Percentiles rank a stretch among this genome's conserved stretches.
These are phyloP conservation scores for Albugo candida DNA, from an alignment of 352 stramenopile genomes.

Conservation along the genomic window DNA sequence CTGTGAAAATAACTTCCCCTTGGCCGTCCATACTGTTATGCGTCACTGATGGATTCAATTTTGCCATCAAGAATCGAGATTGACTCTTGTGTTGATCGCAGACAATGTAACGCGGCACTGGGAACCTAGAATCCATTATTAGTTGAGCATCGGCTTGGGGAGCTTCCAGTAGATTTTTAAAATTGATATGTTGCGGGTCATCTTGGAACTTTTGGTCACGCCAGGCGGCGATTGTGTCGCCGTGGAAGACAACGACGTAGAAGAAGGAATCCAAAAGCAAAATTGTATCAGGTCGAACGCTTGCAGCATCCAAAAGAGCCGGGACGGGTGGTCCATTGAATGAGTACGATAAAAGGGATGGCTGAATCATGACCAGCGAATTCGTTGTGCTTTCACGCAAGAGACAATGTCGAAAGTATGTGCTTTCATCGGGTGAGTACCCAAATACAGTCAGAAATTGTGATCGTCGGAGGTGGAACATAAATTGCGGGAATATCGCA, in stretches of 20 bases:
- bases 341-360: slow-evolving; percentile 96
- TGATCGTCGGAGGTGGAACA: slow-evolving; percentile 97
- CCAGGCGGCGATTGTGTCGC: slow-evolving; percentile 98
- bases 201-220: slow-evolving; percentile 92
- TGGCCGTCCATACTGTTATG: slow-evolving; percentile 91
- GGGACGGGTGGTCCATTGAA: slow-evolving; percentile 83
- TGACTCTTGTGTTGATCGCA: slow-evolving; percentile 99
- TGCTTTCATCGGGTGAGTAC: slow-evolving; percentile 95
- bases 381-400: slow-evolving; percentile 94
- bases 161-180: slow-evolving; percentile 94
- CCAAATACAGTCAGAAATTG: slow-evolving; percentile 99
- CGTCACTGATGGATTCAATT: slow-evolving; percentile 96
- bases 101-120: slow-evolving; percentile 97
- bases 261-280: slow-evolving; percentile 99
- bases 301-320: slow-evolving; percentile 76
- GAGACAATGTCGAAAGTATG: slow-evolving; percentile 92
- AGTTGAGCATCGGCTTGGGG: slow-evolving; percentile 95
- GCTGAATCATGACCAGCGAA: slow-evolving; percentile 99
- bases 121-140: slow-evolving; percentile 98
- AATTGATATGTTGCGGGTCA: slow-evolving; percentile 91
- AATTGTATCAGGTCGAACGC: slow-evolving; percentile 95
- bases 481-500: slow-evolving; percentile 98
- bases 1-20: slow-evolving; percentile 96
- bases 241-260: slow-evolving; percentile 99
- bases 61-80: slow-evolving; percentile 98